These are phyloP conservation scores for Haematococcus sp. DNA, from an alignment of 139 green algal genomes.

Conservation along the genomic window DNA sequence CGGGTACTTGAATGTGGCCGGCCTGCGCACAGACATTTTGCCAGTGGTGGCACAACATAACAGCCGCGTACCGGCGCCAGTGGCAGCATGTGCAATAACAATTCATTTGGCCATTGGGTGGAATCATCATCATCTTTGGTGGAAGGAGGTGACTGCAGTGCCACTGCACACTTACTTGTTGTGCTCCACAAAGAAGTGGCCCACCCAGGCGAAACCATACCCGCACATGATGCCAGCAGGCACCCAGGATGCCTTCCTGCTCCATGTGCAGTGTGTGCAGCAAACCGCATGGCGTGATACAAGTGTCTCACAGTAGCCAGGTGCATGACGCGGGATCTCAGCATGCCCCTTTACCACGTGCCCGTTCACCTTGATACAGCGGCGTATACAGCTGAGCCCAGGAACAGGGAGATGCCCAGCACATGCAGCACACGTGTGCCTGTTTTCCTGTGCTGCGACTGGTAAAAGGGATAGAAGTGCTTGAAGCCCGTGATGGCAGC, in stretches of 20 bases:
- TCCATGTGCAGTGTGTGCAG: too few relatives aligned
- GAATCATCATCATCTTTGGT: too few relatives aligned
- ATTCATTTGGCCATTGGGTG: background rate
- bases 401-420: constrained; percentile 15
- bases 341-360: too few relatives aligned
- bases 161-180: constrained; percentile 17
- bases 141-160: too few relatives aligned
- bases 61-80: too few relatives aligned
- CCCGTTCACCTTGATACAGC: too few relatives aligned
- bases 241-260: constrained; percentile 2
- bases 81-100: background rate
- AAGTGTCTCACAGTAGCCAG: too few relatives aligned
- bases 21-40: background rate
- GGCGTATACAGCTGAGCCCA: too few relatives aligned
- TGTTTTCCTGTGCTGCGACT: constrained; percentile 18
- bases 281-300: too few relatives aligned
- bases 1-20: constrained; percentile 43
- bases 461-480: constrained; percentile 46
- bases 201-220: constrained; percentile 29
- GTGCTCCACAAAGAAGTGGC: constrained; percentile 29
- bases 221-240: constrained; percentile 16
- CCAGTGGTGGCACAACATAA: background rate
- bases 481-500: constrained; percentile 16
- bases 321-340: too few relatives aligned
- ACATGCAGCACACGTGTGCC: constrained; percentile 37